Evolutionary conservation across 148 eudicot species (phyloP).

Genomic region (Vaccinium myrtillus): DNA sequence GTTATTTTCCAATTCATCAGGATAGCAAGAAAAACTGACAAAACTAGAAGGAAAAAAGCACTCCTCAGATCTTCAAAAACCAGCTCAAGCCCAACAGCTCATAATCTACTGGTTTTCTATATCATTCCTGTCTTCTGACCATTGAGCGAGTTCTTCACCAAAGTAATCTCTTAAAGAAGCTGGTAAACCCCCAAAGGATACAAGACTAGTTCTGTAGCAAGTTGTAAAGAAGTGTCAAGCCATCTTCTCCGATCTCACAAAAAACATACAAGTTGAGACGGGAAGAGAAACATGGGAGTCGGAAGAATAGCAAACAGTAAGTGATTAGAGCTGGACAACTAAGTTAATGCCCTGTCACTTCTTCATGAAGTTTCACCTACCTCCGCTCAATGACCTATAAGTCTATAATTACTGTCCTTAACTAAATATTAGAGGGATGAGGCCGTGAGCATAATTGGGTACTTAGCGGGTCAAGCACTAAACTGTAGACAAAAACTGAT

Average conservation of each 20-base stretch:
- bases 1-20: not conserved
- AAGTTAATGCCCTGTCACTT: not conserved
- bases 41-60: not conserved
- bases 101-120: not conserved
- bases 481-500: not conserved
- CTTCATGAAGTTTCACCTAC: not conserved
- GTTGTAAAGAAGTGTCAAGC: not conserved
- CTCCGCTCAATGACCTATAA: not conserved
- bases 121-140: not conserved
- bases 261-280: not conserved
- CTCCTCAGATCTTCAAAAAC: not conserved
- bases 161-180: not conserved
- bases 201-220: not conserved
- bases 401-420: not conserved
- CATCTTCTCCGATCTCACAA: not conserved
- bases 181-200: not conserved
- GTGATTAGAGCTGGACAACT: not conserved
- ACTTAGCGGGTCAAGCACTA: not conserved
- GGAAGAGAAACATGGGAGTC: not conserved
- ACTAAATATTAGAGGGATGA: not conserved
- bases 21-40: slow-evolving; percentile 1
- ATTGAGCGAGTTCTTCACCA: not conserved
- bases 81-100: not conserved
- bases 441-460: not conserved
- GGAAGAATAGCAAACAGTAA: not conserved